Evolutionary conservation across 192 early-diverging fungal genomes (phyloP), one percentile per base, ranked within the genome.

Genomic region (Backusella tuberculispora): DNA sequence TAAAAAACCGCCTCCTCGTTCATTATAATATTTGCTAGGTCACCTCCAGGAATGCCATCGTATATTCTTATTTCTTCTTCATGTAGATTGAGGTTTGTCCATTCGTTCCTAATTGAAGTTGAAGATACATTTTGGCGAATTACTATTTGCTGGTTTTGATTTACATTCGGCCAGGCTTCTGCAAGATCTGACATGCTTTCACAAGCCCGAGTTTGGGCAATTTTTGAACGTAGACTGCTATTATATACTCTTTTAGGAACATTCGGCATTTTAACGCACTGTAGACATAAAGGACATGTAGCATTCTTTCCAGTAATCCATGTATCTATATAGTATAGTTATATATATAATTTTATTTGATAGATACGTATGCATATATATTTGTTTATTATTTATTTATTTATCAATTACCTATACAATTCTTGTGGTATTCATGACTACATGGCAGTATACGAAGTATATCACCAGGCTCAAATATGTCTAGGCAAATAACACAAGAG

Each of bases 271-370:
- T 60, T 19, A 24, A 60, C 21, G 21, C 21, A 60, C 12, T 60
- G 53, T 24, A 60, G 21, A 60, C 53, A 60, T 4, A 60, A 26
- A 26, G 53, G 53, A 24, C 53, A 60, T 12, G 53, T 60, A 24
- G 53, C 53, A 60, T 60, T 60, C 53, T 26, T 60, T 12, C 53
- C 53, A 60, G 53, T 60, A 1, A 60, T 19, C 53, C 53, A 60
- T 60, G 21, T 60, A 60, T 60, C 53, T 60, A 26, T 3, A 19
- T 19, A 26, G 26, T 60, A 34, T 34, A 34, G 29, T 34, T 34
- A 34, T 60, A 1, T 13, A 60, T 13, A 24, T 24, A 26, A 13
- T 7, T 60, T 9, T 19, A 19, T 60, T 9, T 60, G 5, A 9
- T 24, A 10, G 3, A 60, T 60, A 6, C 24, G 5, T 8, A 24